A percentile compares a stretch with the other conserved stretches of the same genome.
phyloP scores from a whole-genome alignment of 371 early-diverging fungal genomes.

The Sporodiniella umbellata region DNA sequence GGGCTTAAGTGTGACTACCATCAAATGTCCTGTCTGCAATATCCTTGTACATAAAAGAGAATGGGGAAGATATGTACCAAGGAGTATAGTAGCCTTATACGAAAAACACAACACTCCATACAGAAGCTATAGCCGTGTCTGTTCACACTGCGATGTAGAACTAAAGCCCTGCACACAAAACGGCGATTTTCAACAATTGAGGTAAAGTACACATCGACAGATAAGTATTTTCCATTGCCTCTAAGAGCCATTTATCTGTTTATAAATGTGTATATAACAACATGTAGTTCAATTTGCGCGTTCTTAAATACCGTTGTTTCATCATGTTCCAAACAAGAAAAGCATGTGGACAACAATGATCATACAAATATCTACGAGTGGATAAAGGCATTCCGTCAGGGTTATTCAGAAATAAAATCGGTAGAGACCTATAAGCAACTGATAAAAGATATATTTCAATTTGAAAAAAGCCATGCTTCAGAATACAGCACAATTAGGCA shows the following conservation, averaged over 20 bases:
- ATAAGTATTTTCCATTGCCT: too few relatives aligned
- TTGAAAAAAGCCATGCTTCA: conserved; percentile 15
- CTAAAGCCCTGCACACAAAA: conserved; percentile 22
- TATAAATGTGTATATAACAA: too few relatives aligned
- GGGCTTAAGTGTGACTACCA: conserved; percentile 56
- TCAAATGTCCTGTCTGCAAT: conserved; percentile 56
- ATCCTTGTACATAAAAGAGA: conserved; percentile 45
- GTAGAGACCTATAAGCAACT: conserved; percentile 6
- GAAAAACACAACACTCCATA: conserved; percentile 55
- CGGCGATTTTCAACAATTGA: neutral
- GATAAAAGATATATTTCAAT: conserved; percentile 14
- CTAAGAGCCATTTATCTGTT: too few relatives aligned
- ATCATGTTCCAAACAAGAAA: conserved; percentile 4
- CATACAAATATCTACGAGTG: conserved; percentile 19
- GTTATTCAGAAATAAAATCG: conserved; percentile 12
- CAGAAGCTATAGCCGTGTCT: conserved; percentile 48
- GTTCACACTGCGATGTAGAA: conserved; percentile 47
- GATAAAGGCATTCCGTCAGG: conserved; percentile 14
- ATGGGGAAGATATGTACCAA: conserved; percentile 43
- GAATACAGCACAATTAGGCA: neutral
- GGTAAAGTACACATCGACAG: neutral
- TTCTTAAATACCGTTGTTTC: conserved; percentile 9
- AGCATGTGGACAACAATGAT: conserved; percentile 15
- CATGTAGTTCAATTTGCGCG: conserved; percentile 15
- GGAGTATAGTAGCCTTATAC: conserved; percentile 30